Evolutionary conservation across 345 rosid genomes (phyloP).

Genomic region (Arabidopsis arenosa): DNA sequence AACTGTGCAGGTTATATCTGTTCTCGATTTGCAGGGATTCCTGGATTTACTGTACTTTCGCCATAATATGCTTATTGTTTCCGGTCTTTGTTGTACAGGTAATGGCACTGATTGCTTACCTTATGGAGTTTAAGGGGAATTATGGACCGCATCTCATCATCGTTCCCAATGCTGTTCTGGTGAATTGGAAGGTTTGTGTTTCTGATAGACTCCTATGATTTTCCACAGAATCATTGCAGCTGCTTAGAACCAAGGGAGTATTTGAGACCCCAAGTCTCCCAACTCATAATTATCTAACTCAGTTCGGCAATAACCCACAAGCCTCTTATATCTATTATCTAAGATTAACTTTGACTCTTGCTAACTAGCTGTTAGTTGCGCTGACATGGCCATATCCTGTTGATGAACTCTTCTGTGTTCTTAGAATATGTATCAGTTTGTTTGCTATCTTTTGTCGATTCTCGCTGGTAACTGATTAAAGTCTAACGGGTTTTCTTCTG

Average conservation of each 20-base stretch:
- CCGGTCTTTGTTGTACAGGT: slow-evolving; percentile 60
- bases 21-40: slow-evolving; percentile 26
- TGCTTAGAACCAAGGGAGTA: slow-evolving; percentile 19
- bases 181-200: slow-evolving; percentile 95
- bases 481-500: slow-evolving; percentile 23
- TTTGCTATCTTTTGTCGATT: slow-evolving; percentile 17
- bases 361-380: slow-evolving; percentile 26
- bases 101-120: slow-evolving; percentile 98
- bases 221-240: slow-evolving; percentile 17
- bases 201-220: slow-evolving; percentile 7
- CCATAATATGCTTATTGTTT: slow-evolving; percentile 27
- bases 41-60: slow-evolving; percentile 17
- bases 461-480: slow-evolving; percentile 15
- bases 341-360: slow-evolving; percentile 5
- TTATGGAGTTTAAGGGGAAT: slow-evolving; percentile 99
- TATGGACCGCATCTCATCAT: slow-evolving; percentile 99
- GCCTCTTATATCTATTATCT: slow-evolving; percentile 18
- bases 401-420: slow-evolving; percentile 30
- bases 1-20: slow-evolving; percentile 88
- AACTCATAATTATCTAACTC: slow-evolving; percentile 2
- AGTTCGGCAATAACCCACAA: slow-evolving; percentile 3
- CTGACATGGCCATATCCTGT: slow-evolving; percentile 31
- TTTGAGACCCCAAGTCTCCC: slow-evolving; percentile 7
- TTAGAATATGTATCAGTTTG: slow-evolving; percentile 7
- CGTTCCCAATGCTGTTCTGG: slow-evolving; percentile 98